Evolutionary conservation across 805 yeast species (phyloP), one percentile per base, ranked within the genome.

Genomic region (Cyberlindnera mississippiensis): DNA sequence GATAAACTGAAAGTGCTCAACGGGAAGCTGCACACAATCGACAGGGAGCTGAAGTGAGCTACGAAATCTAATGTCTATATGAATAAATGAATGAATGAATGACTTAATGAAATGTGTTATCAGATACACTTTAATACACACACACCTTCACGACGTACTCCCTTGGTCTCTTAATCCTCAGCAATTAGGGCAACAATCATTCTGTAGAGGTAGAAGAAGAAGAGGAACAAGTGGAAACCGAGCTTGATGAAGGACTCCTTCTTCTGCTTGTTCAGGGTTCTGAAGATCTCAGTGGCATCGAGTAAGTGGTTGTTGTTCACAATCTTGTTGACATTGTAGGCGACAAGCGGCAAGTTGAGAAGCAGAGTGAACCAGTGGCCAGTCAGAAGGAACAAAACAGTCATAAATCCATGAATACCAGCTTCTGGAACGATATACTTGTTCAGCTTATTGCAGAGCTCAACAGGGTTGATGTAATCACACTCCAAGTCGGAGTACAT

Each of bases 391-490:
- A 91, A 83, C 51, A 86, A 66, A 4, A 73, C 45, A 6, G 96
- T 74, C 50, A 89, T 62, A 44, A 82, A 69, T 2, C 75, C 93
- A 57, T 91, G 97, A 44, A 86, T 67, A 4, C 73, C 81, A 20
- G 96, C 96, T 67, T 93, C 98, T 37, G 97, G 97, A 31, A 85
- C 71, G 55, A 91, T 81, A 68, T 86, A 81, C 55, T 84, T 81
- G 73, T 93, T 93, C 62, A 93, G 78, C 59, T 86, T 83, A 69
- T 87, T 87, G 70, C 99, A 93, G 56, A 93, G 75, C 68, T 91
- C 98, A 62, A 91, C 88, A 43, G 98, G 98, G 66, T 91, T 93
- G 69, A 91, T 90, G 73, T 91, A 93, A 66, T 93, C 99, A 60
- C 90, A 82, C 67, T 87, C 98, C 64, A 90, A 75, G 67, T 90